These are phyloP conservation scores for Chlorophyllum brunneum DNA, from an alignment of 768 basidiomycete genomes.

Conservation along the genomic window DNA sequence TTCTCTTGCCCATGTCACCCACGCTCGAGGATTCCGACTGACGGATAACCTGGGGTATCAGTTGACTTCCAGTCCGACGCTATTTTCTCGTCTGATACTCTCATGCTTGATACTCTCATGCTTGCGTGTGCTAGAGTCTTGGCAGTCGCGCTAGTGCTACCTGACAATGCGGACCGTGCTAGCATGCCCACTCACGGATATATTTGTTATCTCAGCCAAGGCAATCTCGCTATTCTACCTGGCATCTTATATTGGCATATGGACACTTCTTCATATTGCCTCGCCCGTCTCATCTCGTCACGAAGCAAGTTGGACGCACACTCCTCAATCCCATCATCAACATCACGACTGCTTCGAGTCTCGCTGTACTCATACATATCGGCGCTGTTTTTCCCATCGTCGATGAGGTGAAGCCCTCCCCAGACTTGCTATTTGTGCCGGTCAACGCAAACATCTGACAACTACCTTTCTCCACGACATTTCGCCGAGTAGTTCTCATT, in stretches of 20 bases:
- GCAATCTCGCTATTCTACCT: conserved; percentile 3
- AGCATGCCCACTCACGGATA: neutral
- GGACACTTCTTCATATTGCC: neutral
- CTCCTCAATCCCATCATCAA: conserved; percentile 6
- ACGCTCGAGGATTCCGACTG: neutral
- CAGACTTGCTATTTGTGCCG: conserved; percentile 1
- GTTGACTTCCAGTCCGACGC: neutral
- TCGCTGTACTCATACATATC: neutral
- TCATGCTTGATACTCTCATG: neutral
- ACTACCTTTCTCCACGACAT: conserved; percentile 1
- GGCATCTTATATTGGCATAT: neutral
- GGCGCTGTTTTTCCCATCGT: conserved; percentile 2
- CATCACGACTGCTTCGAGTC: neutral
- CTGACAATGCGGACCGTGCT: neutral
- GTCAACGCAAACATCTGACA: conserved; percentile 4
- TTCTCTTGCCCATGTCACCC: neutral
- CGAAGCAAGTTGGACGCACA: conserved; percentile 3
- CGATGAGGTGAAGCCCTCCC: neutral
- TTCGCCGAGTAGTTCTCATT: conserved; percentile 11
- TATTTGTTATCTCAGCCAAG: neutral
- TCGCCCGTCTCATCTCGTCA: conserved; percentile 1
- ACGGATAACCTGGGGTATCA: conserved; percentile 4
- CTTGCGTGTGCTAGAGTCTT: neutral
- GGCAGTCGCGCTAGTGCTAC: neutral
- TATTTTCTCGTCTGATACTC: neutral